Evolutionary conservation across 2,329 filamentous ascomycete genomes (phyloP).

Genomic region (Fusarium sororula): DNA sequence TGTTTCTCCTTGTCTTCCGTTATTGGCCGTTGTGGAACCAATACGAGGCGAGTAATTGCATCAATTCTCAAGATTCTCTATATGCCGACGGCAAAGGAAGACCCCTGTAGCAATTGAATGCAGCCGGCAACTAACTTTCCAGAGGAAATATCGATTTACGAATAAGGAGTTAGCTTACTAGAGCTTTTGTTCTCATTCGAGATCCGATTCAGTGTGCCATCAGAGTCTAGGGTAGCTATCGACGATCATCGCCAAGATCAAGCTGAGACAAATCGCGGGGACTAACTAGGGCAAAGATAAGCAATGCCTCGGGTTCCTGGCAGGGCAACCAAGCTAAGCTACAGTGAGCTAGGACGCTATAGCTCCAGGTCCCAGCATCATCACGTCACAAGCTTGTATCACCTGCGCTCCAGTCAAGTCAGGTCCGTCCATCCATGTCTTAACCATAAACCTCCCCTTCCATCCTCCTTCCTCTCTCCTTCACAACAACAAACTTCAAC

Average conservation of each 20-base stretch:
- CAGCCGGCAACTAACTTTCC: accelerated
- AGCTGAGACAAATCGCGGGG: slow-evolving; percentile 10
- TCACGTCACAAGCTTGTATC: slow-evolving; percentile 35
- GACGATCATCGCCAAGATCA: slow-evolving; percentile 1
- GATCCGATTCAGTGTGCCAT: not conserved
- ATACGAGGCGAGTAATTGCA: not conserved
- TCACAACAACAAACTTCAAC: not conserved
- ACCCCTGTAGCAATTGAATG: accelerated
- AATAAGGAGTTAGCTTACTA: not conserved
- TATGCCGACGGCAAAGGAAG: not conserved
- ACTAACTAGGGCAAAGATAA: slow-evolving; percentile 21
- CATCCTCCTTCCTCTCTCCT: not conserved
- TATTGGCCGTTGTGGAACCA: not conserved
- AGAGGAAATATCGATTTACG: not conserved
- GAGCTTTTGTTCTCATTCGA: not conserved
- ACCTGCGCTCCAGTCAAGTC: slow-evolving; percentile 5
- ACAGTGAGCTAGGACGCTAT: not conserved
- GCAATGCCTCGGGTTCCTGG: slow-evolving; percentile 36
- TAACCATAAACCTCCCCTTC: slow-evolving; percentile 11
- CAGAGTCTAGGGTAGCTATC: not conserved
- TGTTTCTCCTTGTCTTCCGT: not conserved
- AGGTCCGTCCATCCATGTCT: not conserved
- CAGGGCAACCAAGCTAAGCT: slow-evolving; percentile 31
- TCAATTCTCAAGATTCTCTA: not conserved
- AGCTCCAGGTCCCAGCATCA: slow-evolving; percentile 24